These are phyloP conservation scores for Russula griseocarnosa DNA, from an alignment of 768 basidiomycete species.

Conservation along the genomic window DNA sequence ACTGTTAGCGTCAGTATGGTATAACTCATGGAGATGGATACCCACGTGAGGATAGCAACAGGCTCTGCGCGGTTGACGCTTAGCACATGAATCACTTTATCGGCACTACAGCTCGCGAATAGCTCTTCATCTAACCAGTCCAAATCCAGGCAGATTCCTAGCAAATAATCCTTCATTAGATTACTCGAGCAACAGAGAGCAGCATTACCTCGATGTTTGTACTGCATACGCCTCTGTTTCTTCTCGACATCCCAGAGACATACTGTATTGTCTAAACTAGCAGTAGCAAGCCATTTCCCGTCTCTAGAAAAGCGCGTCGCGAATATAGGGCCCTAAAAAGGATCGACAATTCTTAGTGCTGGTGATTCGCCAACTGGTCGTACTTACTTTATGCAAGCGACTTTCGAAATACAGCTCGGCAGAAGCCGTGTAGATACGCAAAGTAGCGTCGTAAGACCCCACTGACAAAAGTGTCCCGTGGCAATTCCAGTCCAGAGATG, in stretches of 20 bases:
- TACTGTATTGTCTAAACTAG: constrained; percentile 71
- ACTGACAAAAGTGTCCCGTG: constrained; percentile 72
- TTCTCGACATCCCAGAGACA: constrained; percentile 75
- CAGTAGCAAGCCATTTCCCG: constrained; percentile 69
- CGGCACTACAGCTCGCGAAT: constrained; percentile 73
- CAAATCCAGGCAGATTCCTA: constrained; percentile 76
- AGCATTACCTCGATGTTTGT: constrained; percentile 58
- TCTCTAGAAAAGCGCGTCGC: constrained; percentile 70
- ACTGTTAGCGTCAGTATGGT: background rate
- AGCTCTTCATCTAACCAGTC: constrained; percentile 71
- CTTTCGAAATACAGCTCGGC: constrained; percentile 64
- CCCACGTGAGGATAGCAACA: constrained; percentile 60
- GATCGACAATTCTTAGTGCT: background rate
- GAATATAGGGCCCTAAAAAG: constrained; percentile 70
- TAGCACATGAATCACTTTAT: constrained; percentile 58
- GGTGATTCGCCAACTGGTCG: background rate
- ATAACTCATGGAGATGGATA: constrained; percentile 18
- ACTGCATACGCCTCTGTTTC: constrained; percentile 59
- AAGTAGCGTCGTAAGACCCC: constrained; percentile 69
- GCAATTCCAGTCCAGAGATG: constrained; percentile 71
- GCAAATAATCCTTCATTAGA: background rate
- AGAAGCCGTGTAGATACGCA: constrained; percentile 59
- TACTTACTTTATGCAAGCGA: constrained; percentile 59
- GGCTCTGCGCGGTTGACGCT: constrained; percentile 50
- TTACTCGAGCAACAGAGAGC: background rate